Conservation (phyloP, 371 early-diverging fungal genomes). For the Batkoa obscura region DNA sequence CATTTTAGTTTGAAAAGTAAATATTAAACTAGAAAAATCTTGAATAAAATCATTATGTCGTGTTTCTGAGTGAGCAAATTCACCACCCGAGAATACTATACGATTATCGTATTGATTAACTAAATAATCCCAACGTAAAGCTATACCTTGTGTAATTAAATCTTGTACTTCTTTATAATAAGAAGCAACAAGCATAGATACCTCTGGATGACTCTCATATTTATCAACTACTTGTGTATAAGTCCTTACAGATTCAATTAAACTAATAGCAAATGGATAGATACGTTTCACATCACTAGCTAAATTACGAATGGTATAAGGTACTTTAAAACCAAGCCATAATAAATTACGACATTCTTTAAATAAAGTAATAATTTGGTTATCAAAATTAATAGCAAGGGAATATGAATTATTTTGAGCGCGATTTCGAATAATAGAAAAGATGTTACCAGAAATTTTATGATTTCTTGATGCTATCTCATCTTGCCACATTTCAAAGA, state of each 20-base stretch:
- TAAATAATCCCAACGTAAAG: constrained; percentile 91
- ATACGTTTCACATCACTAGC: constrained; percentile 93
- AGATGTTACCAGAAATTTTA: constrained; percentile 76
- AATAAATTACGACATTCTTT: constrained; percentile 92
- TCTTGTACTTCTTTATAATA: constrained; percentile 82
- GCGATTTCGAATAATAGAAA: constrained; percentile 70
- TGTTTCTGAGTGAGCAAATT: constrained; percentile 49
- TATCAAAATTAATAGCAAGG: constrained; percentile 84
- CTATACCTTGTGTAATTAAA: constrained; percentile 72
- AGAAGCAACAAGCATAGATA: constrained; percentile 65
- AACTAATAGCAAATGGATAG: constrained; percentile 91
- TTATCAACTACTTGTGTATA: constrained; percentile 73
- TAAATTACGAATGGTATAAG: constrained; percentile 72
- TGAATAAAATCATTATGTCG: constrained; percentile 85
- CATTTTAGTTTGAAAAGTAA: constrained; percentile 90
- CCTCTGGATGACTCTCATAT: constrained; percentile 52
- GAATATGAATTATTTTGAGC: constrained; percentile 57
- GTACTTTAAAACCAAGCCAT: constrained; percentile 84
- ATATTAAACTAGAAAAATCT: constrained; percentile 75
- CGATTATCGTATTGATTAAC: constrained; percentile 56
- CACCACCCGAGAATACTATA: constrained; percentile 22
- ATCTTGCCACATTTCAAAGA: constrained; percentile 82
- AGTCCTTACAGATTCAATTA: constrained; percentile 86
- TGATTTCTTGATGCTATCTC: constrained; percentile 76
- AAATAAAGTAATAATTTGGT: constrained; percentile 83